Conservation (phyloP, 805 yeast genomes). For the Metschnikowia shivogae region DNA sequence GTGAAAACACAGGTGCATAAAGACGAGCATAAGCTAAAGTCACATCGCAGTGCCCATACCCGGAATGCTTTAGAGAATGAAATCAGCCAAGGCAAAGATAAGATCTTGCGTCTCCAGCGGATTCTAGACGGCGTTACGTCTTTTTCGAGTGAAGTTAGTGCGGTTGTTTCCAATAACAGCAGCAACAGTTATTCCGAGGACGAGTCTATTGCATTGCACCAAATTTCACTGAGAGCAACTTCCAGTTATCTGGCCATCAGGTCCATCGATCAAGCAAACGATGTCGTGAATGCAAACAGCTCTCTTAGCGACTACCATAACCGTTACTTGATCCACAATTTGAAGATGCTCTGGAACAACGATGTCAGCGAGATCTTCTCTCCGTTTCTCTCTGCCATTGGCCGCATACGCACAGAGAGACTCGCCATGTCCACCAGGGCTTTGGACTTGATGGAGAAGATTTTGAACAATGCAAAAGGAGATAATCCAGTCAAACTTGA, state of each 20-base stretch:
- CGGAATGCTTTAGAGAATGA: background rate
- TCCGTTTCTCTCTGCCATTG: conserved; percentile 47
- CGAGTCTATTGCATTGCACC: conserved; percentile 4
- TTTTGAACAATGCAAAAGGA: conserved; percentile 23
- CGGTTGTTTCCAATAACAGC: conserved; percentile 3
- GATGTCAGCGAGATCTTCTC: conserved; percentile 58
- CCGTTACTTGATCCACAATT: conserved; percentile 66
- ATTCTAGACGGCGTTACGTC: conserved; percentile 21
- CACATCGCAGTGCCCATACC: background rate
- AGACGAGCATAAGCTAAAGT: conserved; percentile 11
- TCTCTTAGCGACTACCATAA: conserved; percentile 49
- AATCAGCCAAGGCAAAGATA: conserved; percentile 13
- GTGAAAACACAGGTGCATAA: conserved; percentile 14
- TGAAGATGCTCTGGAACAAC: conserved; percentile 78
- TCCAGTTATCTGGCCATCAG: conserved; percentile 31
- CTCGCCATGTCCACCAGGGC: conserved; percentile 49
- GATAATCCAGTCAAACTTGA: conserved; percentile 9
- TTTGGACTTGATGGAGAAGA: conserved; percentile 44
- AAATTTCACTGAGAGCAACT: conserved; percentile 1
- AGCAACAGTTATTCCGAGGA: background rate
- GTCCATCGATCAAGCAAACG: conserved; percentile 23
- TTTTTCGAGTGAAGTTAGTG: background rate
- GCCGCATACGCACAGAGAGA: conserved; percentile 39
- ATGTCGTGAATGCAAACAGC: conserved; percentile 20
- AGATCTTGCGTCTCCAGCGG: conserved; percentile 22